phyloP scores from a whole-genome alignment of 148 eudicot genomes.

The Dysphania ambrosioides region DNA sequence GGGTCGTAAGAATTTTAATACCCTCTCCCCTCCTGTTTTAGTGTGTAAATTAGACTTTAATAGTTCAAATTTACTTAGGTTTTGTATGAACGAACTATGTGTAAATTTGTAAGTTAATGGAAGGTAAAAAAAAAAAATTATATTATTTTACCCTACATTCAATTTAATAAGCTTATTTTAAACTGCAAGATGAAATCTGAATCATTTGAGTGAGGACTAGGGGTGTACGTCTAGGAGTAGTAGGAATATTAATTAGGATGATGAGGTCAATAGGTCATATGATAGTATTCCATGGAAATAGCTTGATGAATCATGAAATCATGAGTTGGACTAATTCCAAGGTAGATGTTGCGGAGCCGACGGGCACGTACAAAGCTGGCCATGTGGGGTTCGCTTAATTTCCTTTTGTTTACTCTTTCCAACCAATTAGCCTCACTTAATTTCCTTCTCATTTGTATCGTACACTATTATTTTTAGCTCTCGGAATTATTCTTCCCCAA shows the following conservation, averaged over 20 bases:
- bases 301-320: background rate
- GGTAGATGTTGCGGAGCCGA: constrained; percentile 1
- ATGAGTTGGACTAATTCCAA: constrained; percentile 12
- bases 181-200: too few species aligned
- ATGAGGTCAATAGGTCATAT: background rate
- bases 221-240: too few species aligned
- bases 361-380: constrained; percentile 22
- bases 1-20: too few species aligned
- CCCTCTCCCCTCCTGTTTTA: too few species aligned
- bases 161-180: too few species aligned
- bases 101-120: too few species aligned
- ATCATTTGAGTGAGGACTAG: too few species aligned
- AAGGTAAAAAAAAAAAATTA: too few species aligned
- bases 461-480: background rate
- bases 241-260: background rate
- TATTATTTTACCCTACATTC: too few species aligned
- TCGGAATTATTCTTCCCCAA: background rate
- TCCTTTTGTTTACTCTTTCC: background rate
- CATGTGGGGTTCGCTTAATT: constrained; percentile 13
- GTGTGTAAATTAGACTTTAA: too few species aligned
- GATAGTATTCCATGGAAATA: background rate
- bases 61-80: too few species aligned
- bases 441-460: background rate
- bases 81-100: too few species aligned
- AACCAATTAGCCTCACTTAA: background rate